phyloP scores from a whole-genome alignment of 257 asterid genomes.

The Fraxinus quadrangulata region DNA sequence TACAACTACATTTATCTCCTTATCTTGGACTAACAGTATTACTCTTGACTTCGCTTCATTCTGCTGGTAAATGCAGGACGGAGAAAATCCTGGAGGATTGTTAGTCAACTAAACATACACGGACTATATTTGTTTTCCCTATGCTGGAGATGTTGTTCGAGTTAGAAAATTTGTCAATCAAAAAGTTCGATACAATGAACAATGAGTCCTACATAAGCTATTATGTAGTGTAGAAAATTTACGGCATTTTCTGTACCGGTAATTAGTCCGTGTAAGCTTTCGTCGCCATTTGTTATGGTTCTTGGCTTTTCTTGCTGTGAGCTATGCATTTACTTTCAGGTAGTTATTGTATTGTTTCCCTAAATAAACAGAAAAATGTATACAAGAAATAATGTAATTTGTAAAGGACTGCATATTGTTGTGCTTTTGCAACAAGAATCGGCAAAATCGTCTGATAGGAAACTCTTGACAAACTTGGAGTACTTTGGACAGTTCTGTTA shows the following conservation, averaged over 20 bases:
- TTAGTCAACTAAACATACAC: neutral
- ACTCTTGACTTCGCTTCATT: neutral
- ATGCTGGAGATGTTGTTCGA: neutral
- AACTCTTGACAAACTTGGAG: too few species aligned
- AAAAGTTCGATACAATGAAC: neutral
- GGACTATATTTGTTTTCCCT: neutral
- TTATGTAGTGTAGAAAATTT: constrained; percentile 15
- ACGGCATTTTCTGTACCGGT: constrained; percentile 14
- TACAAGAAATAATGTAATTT: neutral
- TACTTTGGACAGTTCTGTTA: neutral
- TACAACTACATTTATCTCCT: neutral
- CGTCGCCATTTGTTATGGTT: constrained; percentile 20
- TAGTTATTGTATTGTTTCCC: constrained; percentile 23
- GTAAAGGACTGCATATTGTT: constrained; percentile 24
- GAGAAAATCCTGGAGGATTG: neutral
- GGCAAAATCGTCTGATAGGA: neutral
- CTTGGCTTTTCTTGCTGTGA: constrained; percentile 8
- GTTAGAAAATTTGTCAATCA: neutral
- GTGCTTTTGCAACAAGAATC: neutral
- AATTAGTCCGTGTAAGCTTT: constrained; percentile 19
- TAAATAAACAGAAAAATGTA: constrained; percentile 21
- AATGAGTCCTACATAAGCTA: neutral
- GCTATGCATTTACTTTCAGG: constrained; percentile 19
- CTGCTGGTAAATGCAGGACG: constrained; percentile 6
- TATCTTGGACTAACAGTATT: neutral